Base-by-base conservation (phyloP, 306 rosid species). In the Betula pendula region DNA sequence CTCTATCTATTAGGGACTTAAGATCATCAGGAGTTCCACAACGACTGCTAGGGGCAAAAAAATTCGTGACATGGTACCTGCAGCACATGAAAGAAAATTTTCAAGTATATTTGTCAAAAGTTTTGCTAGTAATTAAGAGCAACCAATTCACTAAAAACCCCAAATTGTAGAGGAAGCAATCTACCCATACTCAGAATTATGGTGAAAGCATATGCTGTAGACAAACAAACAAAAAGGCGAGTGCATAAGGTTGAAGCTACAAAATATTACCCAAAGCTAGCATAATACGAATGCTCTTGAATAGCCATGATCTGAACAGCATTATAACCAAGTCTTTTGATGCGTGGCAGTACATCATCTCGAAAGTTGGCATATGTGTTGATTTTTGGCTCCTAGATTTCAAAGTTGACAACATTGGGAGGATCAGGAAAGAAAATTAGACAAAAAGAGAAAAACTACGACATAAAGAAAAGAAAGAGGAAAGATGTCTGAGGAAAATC, bases 221-320 rank as follows among this genome's bases (percentile, higher is more conserved):
- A 69, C 20, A 65, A 38, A 67, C 25, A 11, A 40, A 72, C 33
- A 15, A 20, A 51, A 47, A 47, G 67, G 24, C 5, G 72, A 75
- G 40, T n/a, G 58, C 31, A 75, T 27, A 68, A 51, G 62, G 76
- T 56, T 70, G 68, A 74, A 59, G 62, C 49, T 68, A 70, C 53
- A 72, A 74, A 70, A 69, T 69, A 73, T 75, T 87, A 96, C 99
- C 99, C 99, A 87, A 96, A 96, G 91, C 99, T 89, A 59, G 99
- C 99, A 82, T 96, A 96, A 77, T 96, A 96, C 75, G 99, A 87
- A 82, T 96, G 99, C 83, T 96, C 99, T 84, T 96, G 99, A 76
- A 96, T 91, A 80, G 99, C 99, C 99, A 96, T 96, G 77, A 96
- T 90, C 89, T 96, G 99, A 77, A 96, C 98, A 75, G 98, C 96